Evolutionary conservation across 768 basidiomycete species (phyloP), one percentile per base, ranked within the genome.

Genomic region (Pseudohyphozyma bogoriensis): DNA sequence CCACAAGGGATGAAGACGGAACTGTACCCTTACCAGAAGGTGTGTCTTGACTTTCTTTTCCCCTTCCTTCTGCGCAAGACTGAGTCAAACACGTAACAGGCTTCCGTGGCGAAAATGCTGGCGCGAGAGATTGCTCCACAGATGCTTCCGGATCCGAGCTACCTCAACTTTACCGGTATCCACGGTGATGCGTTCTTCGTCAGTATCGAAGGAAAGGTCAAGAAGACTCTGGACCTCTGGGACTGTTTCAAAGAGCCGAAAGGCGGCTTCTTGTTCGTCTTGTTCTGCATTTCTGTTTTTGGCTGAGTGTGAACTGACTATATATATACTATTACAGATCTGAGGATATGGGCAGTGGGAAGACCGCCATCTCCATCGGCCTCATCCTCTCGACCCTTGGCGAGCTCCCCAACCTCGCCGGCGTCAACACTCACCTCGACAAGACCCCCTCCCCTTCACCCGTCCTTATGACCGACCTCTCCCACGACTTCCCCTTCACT

Each of bases 281-380:
- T 13, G 5, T 36, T 33, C 29, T 39, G 1, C 9, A 2, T 46
- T 47, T 24, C 20, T 28, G n/a, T n/a, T n/a, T n/a, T 22, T 45
- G 22, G 26, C 26, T n/a, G 31, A 11, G 22, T 31, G 24, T 11
- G 13, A 20, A n/a, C 15, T 22, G 24, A 29, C n/a, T 28, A 26
- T 10, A 5, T 22, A 36, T 24, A 24, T 49, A 49, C 50, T 51
- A 35, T 37, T 22, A 3, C 47, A 73, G 72, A 24, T 72, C 73
- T 50, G 74, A 76, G 47, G 74, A 74, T 39, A 74, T 75, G 74
- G 74, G 74, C 4, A 68, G 68, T 1, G 74, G 74, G 11, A 75
- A 75, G 60, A 73, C 73, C 1, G 53, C 72, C 22, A 75, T 75
- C 59, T 66, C 63, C 35, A 67, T 75, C 51, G 64, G 71, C 4